phyloP scores from a whole-genome alignment of 73 alveolate species.

The Effrenium voratum region DNA sequence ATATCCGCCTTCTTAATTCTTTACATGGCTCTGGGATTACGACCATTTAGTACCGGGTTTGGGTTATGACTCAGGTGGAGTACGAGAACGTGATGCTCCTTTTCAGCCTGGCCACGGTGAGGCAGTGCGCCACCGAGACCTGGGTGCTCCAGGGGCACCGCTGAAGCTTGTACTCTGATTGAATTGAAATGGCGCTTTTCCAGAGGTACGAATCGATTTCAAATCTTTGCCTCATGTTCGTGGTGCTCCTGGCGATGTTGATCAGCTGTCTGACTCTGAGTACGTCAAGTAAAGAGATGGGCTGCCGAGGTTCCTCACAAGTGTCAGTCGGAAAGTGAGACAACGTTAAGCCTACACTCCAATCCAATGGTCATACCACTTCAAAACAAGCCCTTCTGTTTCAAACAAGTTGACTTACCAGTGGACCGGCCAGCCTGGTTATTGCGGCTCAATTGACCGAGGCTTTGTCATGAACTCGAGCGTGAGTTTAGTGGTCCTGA shows the following conservation, averaged over 20 bases:
- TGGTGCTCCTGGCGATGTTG: conserved; percentile 39
- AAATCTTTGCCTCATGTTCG: conserved; percentile 41
- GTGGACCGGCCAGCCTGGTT: background rate
- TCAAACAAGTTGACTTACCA: background rate
- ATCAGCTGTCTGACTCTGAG: background rate
- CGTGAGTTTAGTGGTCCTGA: conserved; percentile 65
- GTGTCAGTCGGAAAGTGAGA: too few relatives aligned
- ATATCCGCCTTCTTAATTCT: too few relatives aligned
- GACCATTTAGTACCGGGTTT: too few relatives aligned
- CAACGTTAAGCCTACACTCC: background rate
- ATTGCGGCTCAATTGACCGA: background rate
- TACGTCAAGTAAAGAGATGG: too few relatives aligned
- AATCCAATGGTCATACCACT: background rate
- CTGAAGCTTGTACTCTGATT: background rate
- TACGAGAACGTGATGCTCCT: conserved; percentile 12
- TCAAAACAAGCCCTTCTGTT: background rate
- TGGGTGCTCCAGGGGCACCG: background rate
- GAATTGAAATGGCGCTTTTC: background rate
- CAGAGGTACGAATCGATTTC: conserved; percentile 47
- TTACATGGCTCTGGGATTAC: too few relatives aligned
- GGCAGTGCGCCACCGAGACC: background rate
- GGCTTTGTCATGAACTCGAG: conserved; percentile 84
- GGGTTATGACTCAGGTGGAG: conserved; percentile 58
- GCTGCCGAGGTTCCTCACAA: too few relatives aligned
- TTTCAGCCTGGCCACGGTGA: background rate